These are phyloP conservation scores for Domatiomyces globalis DNA, from an alignment of 2,329 filamentous ascomycete genomes.

Conservation along the genomic window DNA sequence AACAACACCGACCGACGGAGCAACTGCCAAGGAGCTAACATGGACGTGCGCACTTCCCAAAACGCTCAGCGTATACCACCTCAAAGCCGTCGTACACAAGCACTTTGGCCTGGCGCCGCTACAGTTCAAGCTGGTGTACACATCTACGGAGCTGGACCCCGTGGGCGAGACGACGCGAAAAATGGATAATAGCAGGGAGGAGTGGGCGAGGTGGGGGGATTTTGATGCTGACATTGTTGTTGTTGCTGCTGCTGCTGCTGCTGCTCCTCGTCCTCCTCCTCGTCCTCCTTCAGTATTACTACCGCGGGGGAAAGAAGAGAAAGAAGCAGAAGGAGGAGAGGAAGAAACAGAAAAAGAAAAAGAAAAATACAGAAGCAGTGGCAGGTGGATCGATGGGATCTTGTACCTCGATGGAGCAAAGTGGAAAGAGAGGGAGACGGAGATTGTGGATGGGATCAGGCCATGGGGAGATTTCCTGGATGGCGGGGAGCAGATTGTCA, in stretches of 20 bases:
- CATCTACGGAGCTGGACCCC: conserved; percentile 83
- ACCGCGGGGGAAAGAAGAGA: background rate
- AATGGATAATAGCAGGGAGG: conserved; percentile 38
- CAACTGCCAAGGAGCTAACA: conserved; percentile 3
- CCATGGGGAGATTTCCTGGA: conserved; percentile 15
- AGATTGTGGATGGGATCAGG: conserved; percentile 13
- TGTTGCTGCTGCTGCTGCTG: no score
- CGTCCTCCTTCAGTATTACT: no score
- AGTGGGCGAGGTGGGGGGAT: conserved; percentile 34
- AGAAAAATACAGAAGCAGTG: background rate
- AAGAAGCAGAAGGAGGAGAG: background rate
- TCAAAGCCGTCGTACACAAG: conserved; percentile 63
- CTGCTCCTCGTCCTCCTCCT: no score
- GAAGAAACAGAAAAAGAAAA: background rate
- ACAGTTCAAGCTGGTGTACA: conserved; percentile 58
- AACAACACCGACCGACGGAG: background rate
- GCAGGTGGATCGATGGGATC: background rate
- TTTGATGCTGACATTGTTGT: conserved; percentile 13
- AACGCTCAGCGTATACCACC: conserved; percentile 63
- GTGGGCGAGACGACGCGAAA: conserved; percentile 31
- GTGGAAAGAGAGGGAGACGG: conserved; percentile 14
- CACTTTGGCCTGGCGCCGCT: conserved; percentile 54
- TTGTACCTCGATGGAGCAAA: background rate
- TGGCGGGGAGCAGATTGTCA: conserved; percentile 6
- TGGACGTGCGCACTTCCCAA: conserved; percentile 46